Evolutionary conservation across 148 eudicot genomes (phyloP).

Genomic region (Rhododendron ovatum): DNA sequence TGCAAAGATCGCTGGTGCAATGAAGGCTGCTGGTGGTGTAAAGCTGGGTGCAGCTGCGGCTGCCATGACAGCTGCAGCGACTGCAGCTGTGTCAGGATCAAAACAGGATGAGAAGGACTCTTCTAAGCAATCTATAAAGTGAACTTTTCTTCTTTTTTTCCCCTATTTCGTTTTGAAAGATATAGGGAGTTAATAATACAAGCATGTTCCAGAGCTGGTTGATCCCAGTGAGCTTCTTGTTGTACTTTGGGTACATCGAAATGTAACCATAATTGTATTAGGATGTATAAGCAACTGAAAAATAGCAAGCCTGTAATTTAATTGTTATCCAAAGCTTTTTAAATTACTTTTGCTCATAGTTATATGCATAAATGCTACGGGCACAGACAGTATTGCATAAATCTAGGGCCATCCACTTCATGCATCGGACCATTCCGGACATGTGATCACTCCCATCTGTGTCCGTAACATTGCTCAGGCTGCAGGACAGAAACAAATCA

Average conservation of each 20-base stretch:
- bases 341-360: neutral
- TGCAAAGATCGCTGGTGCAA: slow-evolving; percentile 68
- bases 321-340: neutral
- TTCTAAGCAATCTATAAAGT: slow-evolving; percentile 25
- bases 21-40: slow-evolving; percentile 87
- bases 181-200: neutral
- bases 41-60: slow-evolving; percentile 87
- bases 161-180: neutral
- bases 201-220: neutral
- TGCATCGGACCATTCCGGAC: neutral
- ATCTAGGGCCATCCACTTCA: neutral
- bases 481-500: neutral
- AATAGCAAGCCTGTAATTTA: neutral
- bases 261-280: neutral
- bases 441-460: neutral
- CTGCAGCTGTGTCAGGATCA: slow-evolving; percentile 66
- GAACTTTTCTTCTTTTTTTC: slow-evolving; percentile 5
- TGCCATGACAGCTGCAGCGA: slow-evolving; percentile 88
- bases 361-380: neutral
- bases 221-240: neutral
- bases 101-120: slow-evolving; percentile 53
- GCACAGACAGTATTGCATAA: neutral
- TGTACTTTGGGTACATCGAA: neutral
- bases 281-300: neutral
- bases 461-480: neutral